A percentile compares a stretch with the other conserved stretches of the same genome.
These are phyloP conservation scores for Pterula multifida DNA, from an alignment of 1,284 basidiomycete species.

Conservation along the genomic window DNA sequence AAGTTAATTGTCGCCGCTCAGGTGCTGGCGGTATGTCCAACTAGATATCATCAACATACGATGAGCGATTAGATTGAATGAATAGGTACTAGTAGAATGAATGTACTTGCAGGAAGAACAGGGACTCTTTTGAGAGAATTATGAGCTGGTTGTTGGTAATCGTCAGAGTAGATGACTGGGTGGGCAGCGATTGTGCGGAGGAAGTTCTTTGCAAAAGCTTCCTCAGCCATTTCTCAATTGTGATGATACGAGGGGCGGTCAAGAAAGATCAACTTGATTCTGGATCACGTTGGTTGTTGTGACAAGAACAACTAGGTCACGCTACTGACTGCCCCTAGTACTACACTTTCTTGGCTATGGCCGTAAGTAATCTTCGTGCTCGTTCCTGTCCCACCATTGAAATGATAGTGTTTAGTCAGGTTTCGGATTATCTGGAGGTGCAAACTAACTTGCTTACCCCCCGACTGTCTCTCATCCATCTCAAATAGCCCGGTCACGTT, in stretches of 20 bases:
- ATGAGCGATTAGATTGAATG: constrained; percentile 5
- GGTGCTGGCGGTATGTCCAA: constrained; percentile 48
- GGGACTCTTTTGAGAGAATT: constrained; percentile 66
- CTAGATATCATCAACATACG: constrained; percentile 21
- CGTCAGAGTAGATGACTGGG: constrained; percentile 58
- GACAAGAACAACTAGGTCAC: not conserved
- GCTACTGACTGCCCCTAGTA: not conserved
- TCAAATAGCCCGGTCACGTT: constrained; percentile 67
- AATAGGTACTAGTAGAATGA: constrained; percentile 1
- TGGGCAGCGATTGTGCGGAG: constrained; percentile 57
- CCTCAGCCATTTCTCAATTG: constrained; percentile 39
- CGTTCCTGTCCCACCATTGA: not conserved
- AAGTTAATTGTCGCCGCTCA: constrained; percentile 23
- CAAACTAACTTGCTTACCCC: too few species aligned
- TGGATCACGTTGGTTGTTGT: not conserved
- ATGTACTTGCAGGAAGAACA: constrained; percentile 47
- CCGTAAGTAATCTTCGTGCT: constrained; percentile 3
- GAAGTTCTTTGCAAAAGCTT: constrained; percentile 65
- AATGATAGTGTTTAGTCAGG: constrained; percentile 27
- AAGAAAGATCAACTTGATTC: not conserved
- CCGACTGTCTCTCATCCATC: not conserved
- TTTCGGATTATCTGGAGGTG: constrained; percentile 58
- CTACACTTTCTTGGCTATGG: not conserved
- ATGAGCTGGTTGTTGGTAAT: constrained; percentile 66
- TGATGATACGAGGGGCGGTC: constrained; percentile 1